Evolutionary conservation across 2,329 filamentous ascomycete genomes (phyloP).

Genomic region (Clonostachys chloroleuca): DNA sequence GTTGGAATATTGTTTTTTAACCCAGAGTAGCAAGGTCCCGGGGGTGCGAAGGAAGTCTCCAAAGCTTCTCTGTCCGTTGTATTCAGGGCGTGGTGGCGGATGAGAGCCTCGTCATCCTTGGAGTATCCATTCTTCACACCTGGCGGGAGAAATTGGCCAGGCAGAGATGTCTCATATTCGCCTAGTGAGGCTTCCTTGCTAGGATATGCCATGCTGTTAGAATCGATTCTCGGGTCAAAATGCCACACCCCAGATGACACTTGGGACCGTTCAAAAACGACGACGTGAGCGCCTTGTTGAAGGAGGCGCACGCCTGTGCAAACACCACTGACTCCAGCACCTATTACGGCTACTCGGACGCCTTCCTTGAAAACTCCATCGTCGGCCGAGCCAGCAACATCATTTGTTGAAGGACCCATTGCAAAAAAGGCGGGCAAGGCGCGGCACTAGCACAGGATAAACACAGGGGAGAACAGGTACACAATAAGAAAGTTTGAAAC

Average conservation of each 20-base stretch:
- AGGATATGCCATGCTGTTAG: conserved; percentile 23
- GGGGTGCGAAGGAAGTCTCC: conserved; percentile 10
- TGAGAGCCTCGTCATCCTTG: neutral
- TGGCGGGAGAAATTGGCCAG: conserved; percentile 1
- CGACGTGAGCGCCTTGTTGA: conserved; percentile 24
- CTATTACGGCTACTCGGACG: conserved; percentile 27
- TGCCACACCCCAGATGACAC: conserved; percentile 31
- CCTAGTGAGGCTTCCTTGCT: conserved; percentile 17
- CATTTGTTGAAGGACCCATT: no score
- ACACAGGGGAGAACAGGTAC: no score
- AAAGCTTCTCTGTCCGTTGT: neutral
- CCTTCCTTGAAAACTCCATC: neutral
- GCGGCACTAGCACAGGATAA: no score
- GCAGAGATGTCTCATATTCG: conserved; percentile 12
- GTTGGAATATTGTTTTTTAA: conserved; percentile 74
- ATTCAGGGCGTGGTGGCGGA: conserved; percentile 3
- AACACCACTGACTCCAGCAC: conserved; percentile 33
- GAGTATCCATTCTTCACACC: neutral
- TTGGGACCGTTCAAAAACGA: conserved; percentile 28
- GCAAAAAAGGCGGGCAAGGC: no score
- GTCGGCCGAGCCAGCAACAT: no score
- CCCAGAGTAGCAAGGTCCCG: conserved; percentile 46
- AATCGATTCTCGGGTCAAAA: conserved; percentile 18
- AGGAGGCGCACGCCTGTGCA: conserved; percentile 28
- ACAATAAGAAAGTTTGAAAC: no score